Evolutionary conservation across 2,329 filamentous ascomycete genomes (phyloP), one percentile per base, ranked within the genome.

Genomic region (Sclerotinia subarctica): DNA sequence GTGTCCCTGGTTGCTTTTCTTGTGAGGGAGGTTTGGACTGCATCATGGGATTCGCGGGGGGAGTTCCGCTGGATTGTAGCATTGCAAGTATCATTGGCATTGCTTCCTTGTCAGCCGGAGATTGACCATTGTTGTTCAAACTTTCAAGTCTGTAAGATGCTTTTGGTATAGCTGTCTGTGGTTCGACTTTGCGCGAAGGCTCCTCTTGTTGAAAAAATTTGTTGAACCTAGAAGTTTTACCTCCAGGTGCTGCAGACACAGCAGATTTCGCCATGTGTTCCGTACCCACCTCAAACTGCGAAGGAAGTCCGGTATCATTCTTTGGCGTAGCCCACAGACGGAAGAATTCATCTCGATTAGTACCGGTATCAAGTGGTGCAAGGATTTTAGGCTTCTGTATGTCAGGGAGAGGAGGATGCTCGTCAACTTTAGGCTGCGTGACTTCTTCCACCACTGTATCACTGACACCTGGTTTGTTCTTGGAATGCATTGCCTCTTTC

Each of bases 21-120:
- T 82, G 82, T 70, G 71, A 49, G 21, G 73, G 72, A 38, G 76
- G 73, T 60, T 76, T 74, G 29, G 71, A 68, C 54, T 76, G 75
- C 52, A 71, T 74, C 68, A 66, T 73, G 44, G 75, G 70, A 68
- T 80, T 79, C 44, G 78, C 77, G 69, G 82, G 80, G 49, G 82
- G 82, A 29, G 81, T 82, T 38, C 78, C 76, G 46, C 67, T 76
- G 47, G 81, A 81, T 62, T 93, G 90, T 52, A 97, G 85, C 84
- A 97, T 96, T 73, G 91, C 86, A 47, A 97, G 82, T 57, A 97
- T 86, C 56, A 89, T 86, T 72, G 93, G 87, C 79, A 97, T 97
- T 1, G 93, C 94, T 77, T 93, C 90, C 78, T 93, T 92, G 75
- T 97, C 94, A 64, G 88, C 86, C 70, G 79, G 78, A 66, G 78